These are phyloP conservation scores for Anthracocystis setariae DNA, from an alignment of 1,284 basidiomycete species.

Conservation along the genomic window DNA sequence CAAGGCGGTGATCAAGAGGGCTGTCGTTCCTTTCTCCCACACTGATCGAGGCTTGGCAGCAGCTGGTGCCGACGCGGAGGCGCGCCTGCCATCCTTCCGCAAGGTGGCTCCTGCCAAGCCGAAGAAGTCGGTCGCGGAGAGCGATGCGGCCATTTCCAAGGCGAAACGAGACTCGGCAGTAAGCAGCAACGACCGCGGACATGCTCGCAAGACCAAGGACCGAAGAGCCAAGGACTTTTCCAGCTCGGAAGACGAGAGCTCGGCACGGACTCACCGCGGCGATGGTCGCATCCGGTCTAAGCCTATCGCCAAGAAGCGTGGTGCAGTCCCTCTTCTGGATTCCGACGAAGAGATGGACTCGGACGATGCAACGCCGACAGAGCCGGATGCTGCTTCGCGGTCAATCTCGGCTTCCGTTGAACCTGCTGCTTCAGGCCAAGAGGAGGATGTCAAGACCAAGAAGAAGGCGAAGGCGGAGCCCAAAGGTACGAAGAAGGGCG, in stretches of 20 bases:
- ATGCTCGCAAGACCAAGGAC: conserved; percentile 9
- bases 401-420: conserved; percentile 35
- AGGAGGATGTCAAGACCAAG: conserved; percentile 12
- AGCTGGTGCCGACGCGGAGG: conserved; percentile 7
- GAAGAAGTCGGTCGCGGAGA: conserved; percentile 9
- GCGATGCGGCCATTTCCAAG: conserved; percentile 4
- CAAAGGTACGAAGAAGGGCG: conserved; percentile 14
- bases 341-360: conserved; percentile 25
- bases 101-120: conserved; percentile 14
- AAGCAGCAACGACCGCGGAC: conserved; percentile 5
- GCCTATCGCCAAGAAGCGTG: conserved; percentile 21
- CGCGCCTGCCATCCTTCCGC: conserved; percentile 52
- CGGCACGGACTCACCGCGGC: background rate
- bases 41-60: conserved; percentile 3
- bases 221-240: conserved; percentile 2
- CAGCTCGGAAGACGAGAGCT: conserved; percentile 22
- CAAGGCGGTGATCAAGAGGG: conserved; percentile 21
- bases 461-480: conserved; percentile 16
- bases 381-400: conserved; percentile 14
- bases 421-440: conserved; percentile 10
- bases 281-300: conserved; percentile 7
- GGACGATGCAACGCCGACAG: conserved; percentile 19
- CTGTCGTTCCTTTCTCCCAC: background rate
- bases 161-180: conserved; percentile 6
- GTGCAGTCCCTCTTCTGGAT: conserved; percentile 18